Evolutionary conservation across 2,329 filamentous ascomycete genomes (phyloP), one percentile per base, ranked within the genome.

Genomic region (Didymella pomorum): DNA sequence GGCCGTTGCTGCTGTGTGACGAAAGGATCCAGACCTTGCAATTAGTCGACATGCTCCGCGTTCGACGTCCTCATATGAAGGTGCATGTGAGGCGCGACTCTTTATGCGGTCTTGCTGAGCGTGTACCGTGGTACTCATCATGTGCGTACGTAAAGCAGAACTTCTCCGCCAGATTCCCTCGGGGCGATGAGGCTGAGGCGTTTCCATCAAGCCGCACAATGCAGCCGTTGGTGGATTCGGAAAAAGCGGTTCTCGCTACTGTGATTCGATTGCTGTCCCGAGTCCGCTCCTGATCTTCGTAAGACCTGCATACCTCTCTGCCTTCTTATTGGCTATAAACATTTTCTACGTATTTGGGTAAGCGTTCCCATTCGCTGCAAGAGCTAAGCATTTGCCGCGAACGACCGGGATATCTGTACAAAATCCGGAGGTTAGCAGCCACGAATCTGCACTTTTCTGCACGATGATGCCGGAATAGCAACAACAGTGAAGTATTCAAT

Each of bases 171-270:
- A 33, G 26, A 42, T n/a, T 29, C 18, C 45, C 45, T 58, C 45
- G 31, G 21, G 33, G 33, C 46, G 50, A 59, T 52, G 52, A 60
- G 52, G 52, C 52, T 48, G 52, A 48, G 37, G 26, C 31, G 26
- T 52, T 55, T 25, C 52, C 43, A n/a, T 52, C 7, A 28, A 39
- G 51, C 42, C 56, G 58, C 63, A 63, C 44, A 31, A 64, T 65
- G 67, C 62, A 66, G 56, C 62, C 63, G 63, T 63, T 67, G 63
- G 66, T 66, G 68, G 61, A 61, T 60, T 64, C 29, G n/a, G 26
- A 26, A 56, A 61, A 58, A 54, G 55, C 52, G 50, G 58, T 56
- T 53, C 66, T 55, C 52, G 16, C 18, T 51, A 49, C 51, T 51
- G 48, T 65, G 63, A 66, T 71, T 72, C 66, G 65, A 43, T 52